These are phyloP conservation scores for Olyra latifolia DNA, from an alignment of 176 grass and related monocot genomes.

Conservation along the genomic window DNA sequence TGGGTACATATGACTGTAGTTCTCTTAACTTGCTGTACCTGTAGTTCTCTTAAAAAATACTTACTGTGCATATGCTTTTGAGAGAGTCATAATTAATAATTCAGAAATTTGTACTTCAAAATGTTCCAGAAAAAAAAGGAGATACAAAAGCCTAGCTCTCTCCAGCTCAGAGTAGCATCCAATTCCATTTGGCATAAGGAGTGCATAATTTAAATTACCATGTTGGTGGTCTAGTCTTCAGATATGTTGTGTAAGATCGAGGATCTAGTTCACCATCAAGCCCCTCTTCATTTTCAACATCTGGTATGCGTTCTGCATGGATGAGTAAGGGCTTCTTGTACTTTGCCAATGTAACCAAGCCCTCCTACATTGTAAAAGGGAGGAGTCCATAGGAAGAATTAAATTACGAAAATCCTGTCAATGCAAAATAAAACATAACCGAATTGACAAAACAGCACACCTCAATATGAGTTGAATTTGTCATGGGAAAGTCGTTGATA, in stretches of 20 bases:
- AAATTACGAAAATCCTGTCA: background rate
- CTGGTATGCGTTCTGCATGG: conserved; percentile 75
- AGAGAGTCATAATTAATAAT: background rate
- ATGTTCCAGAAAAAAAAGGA: background rate
- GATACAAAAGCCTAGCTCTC: background rate
- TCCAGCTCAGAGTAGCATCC: background rate
- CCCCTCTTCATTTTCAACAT: conserved; percentile 41
- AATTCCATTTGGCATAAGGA: background rate
- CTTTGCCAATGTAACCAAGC: conserved; percentile 79
- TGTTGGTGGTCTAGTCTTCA: conserved; percentile 73
- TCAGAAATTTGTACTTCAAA: background rate
- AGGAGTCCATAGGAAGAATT: background rate
- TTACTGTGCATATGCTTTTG: background rate
- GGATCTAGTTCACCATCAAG: conserved; percentile 44
- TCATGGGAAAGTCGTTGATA: conserved; percentile 97
- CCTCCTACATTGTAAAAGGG: conserved; percentile 56
- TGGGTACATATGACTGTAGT: background rate
- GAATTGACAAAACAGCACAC: conserved; percentile 28
- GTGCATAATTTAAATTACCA: conserved; percentile 55
- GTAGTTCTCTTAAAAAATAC: background rate
- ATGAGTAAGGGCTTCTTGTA: conserved; percentile 92
- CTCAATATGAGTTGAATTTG: conserved; percentile 97
- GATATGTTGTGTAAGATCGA: conserved; percentile 75
- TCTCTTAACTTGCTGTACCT: background rate
- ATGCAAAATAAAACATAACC: background rate